Evolutionary conservation across 768 basidiomycete genomes (phyloP), one percentile per base, ranked within the genome.

Genomic region (Suillus alpinus): DNA sequence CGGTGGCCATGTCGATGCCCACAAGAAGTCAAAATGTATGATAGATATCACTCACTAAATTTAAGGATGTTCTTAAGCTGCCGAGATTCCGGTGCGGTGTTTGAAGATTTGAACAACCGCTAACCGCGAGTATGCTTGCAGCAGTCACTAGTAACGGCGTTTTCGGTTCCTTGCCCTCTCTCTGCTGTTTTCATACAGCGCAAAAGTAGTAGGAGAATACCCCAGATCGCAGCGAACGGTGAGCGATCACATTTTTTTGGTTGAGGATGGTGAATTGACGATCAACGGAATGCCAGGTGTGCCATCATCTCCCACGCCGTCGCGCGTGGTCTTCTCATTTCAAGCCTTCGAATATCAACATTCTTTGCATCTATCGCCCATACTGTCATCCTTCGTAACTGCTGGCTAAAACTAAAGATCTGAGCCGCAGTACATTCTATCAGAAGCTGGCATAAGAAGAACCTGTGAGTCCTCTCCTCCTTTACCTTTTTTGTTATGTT

Each of bases 301-400:
- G 49, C 61, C 70, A 68, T 65, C 64, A 63, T 53, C 70, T 74
- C 71, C 65, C 71, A 74, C 63, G 63, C 40, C 69, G 72, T 57
- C 59, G 47, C 53, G 64, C 29, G 61, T 62, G 63, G 55, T 41
- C 62, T 59, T 65, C 57, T 65, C 63, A 57, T 62, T 68, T 63
- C 32, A 47, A 32, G 59, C 60, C 53, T 58, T 56, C 53, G 36
- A 55, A 53, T 63, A 61, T 60, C 63, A 68, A 37, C 61, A 56
- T 56, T 63, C 62, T 58, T 61, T 63, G 59, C 44, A 56, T 60
- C 55, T 59, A 52, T 55, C 56, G 29, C 58, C 26, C 58, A 44
- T 43, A 53, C 47, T 29, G 51, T 55, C 52, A 36, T 52, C 36
- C 18, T 55, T 31, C 39, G 20, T 26, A n/a, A 32, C 26, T 51